Evolutionary conservation across 2,329 filamentous ascomycete species (phyloP).

Genomic region (Microdochium bolleyi): DNA sequence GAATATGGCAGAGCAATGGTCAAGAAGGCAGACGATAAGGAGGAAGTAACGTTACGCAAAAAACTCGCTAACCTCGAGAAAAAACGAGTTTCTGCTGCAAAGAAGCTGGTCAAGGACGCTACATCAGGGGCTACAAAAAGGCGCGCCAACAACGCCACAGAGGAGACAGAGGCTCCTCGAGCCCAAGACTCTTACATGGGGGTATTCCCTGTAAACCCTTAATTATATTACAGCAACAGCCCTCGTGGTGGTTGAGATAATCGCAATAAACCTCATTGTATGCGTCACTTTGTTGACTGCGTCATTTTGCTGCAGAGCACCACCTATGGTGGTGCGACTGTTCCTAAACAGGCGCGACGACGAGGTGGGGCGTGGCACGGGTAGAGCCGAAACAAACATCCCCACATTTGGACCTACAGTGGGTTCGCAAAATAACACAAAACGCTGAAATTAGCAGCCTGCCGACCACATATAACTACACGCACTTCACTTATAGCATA

Average conservation of each 20-base stretch:
- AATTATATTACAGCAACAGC: background rate
- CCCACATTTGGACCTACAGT: too few relatives aligned
- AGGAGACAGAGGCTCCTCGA: background rate
- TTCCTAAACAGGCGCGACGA: background rate
- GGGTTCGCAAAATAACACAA: too few relatives aligned
- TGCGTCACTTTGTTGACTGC: background rate
- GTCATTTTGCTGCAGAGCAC: background rate
- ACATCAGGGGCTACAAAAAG: background rate
- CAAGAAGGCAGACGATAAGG: background rate
- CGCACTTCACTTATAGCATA: too few relatives aligned
- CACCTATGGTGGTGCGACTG: background rate
- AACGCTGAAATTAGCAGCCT: too few relatives aligned
- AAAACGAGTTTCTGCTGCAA: background rate
- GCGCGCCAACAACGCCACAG: background rate
- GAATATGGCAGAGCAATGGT: background rate
- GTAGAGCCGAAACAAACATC: too few relatives aligned
- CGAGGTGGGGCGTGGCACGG: background rate
- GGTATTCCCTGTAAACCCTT: background rate
- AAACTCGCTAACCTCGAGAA: background rate
- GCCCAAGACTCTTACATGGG: background rate
- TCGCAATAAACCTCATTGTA: background rate
- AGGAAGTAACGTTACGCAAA: background rate
- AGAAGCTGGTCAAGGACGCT: background rate
- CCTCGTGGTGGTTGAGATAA: background rate
- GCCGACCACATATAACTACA: too few relatives aligned